Evolutionary conservation across 768 basidiomycete species (phyloP), one percentile per base, ranked within the genome.

Genomic region (Piloderma croceum): DNA sequence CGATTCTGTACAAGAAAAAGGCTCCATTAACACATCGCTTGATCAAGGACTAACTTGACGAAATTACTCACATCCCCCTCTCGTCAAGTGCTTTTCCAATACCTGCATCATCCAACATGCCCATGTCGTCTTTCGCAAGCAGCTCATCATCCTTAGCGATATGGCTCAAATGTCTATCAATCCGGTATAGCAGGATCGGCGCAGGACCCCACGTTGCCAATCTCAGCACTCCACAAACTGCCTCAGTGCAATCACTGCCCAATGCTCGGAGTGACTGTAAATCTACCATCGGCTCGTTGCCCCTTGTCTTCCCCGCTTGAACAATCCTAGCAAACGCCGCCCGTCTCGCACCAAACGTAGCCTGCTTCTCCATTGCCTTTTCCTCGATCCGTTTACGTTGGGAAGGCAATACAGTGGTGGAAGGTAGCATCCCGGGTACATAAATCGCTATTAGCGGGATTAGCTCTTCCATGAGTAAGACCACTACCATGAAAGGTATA

Each of bases 391-490:
- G 64, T 66, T 82, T 57, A 54, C 68, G 77, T 63, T 92, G 90
- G 10, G 83, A 80, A 2, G 90, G 85, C 5, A 92, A 73, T 40
- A 91, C 71, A 54, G 88, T 90, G 0, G 90, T 91, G 3, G 88
- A 90, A 1, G 90, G 90, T 20, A 92, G 76, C 66, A 89, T 73
- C 54, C 74, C 77, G 2, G 90, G 90, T n/a, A 77, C 80, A 53
- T 87, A 91, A 45, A 92, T 76, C 20, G 87, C 87, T 46, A 90
- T 76, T 46, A 92, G 70, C 11, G 90, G 90, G 41, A 92, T 76
- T 24, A 84, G 57, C 60, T 92, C 90, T 59, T 92, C 90, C 1
- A 88, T 65, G 11, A 90, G 57, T 20, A 87, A 56, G 21, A 88
- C 71, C 43, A 90, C 77, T 50, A 86, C 49, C 7, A 89, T 54